These are phyloP conservation scores for Gastrolobium villosum DNA, from an alignment of 306 rosid genomes.

Conservation along the genomic window DNA sequence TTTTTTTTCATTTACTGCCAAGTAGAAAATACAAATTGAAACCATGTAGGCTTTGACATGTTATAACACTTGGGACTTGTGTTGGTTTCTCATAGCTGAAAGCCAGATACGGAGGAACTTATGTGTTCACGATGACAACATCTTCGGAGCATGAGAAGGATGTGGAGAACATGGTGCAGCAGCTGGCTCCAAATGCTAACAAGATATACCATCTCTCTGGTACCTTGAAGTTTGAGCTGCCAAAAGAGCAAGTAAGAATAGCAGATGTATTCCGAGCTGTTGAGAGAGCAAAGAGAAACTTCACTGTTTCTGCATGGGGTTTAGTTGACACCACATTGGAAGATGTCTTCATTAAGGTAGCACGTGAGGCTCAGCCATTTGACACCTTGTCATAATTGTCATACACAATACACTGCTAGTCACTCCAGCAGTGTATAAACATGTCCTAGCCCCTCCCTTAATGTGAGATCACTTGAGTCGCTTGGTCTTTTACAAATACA, in stretches of 20 bases:
- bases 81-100: conserved; percentile 70
- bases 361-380: conserved; percentile 65
- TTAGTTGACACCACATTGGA: conserved; percentile 86
- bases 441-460: not conserved
- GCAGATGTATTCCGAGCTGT: conserved; percentile 80
- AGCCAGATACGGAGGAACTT: conserved; percentile 91
- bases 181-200: conserved; percentile 73
- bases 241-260: conserved; percentile 79
- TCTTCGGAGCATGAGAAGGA: conserved; percentile 68
- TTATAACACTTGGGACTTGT: not conserved
- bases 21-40: conserved; percentile 16
- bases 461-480: not conserved
- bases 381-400: conserved; percentile 53
- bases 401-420: not conserved
- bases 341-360: conserved; percentile 94
- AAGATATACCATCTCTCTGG: conserved; percentile 82
- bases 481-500: not conserved
- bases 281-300: conserved; percentile 73
- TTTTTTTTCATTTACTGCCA: not conserved
- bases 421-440: not conserved
- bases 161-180: conserved; percentile 71
- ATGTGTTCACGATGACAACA: conserved; percentile 92
- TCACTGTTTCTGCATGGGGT: conserved; percentile 90
- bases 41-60: conserved; percentile 22
- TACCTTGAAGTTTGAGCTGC: conserved; percentile 92